Percentiles rank a stretch among this genome's conserved stretches.
Evolutionary conservation across 2,329 filamentous ascomycete genomes (phyloP).

Genomic region (Chalaropsis thielavioides): DNA sequence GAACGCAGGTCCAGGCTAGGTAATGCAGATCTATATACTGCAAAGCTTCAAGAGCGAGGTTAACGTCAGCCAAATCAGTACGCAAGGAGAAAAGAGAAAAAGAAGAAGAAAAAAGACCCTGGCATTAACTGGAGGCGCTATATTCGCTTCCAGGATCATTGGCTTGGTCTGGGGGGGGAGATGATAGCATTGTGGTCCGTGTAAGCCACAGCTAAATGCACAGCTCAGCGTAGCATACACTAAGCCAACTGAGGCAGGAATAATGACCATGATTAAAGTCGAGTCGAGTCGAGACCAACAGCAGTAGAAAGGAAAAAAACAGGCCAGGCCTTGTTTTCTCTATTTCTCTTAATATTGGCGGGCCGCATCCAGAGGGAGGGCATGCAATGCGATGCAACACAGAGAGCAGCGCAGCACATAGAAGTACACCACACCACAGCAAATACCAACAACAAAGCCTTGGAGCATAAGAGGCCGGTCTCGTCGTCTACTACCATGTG

Average conservation of each 20-base stretch:
- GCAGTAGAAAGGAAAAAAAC: neutral
- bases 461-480: neutral
- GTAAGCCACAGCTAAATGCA: constrained; percentile 11
- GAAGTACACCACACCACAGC: neutral
- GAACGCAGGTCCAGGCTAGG: constrained; percentile 9
- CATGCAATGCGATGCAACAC: constrained; percentile 1
- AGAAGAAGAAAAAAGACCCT: constrained; percentile 9
- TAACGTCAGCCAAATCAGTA: constrained; percentile 15
- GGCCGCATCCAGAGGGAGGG: neutral
- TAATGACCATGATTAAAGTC: constrained; percentile 4
- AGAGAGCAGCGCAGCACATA: neutral
- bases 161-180: constrained; percentile 11
- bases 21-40: constrained; percentile 15
- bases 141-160: constrained; percentile 14
- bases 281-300: neutral
- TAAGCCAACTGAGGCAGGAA: constrained; percentile 5
- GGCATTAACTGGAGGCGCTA: constrained; percentile 12
- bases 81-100: neutral
- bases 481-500: neutral
- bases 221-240: constrained; percentile 4
- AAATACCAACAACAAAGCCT: neutral
- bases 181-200: constrained; percentile 12
- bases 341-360: constrained; percentile 6
- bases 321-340: constrained; percentile 1
- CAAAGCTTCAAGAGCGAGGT: constrained; percentile 11